Base-by-base conservation (phyloP, 345 rosid species). In the Draba incana region DNA sequence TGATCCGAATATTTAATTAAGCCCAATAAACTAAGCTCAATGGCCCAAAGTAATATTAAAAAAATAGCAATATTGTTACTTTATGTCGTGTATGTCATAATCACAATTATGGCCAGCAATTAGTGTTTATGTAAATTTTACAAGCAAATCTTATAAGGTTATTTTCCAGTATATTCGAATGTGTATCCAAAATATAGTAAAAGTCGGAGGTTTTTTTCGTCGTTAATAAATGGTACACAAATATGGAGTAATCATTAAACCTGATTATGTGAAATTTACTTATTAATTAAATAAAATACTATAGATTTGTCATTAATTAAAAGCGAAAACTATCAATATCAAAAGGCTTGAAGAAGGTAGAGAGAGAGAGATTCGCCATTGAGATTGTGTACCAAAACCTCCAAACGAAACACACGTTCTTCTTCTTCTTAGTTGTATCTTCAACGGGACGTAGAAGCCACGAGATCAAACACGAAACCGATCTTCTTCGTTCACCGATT, bases 391-490 rank as follows among this genome's bases (percentile, higher is more conserved):
- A 43, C 42, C 64, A 64, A 35, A 59, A 39, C 35, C 62, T 55
- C 71, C 42, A 30, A 67, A 41, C 44, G 37, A 50, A 56, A 62
- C 47, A 44, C 48, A 53, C 62, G 56, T 71, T 62, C 25, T 23
- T 44, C 69, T 51, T 44, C 69, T 51, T 64, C 37, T 35, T 35
- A 31, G 57, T 66, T 64, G 53, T 46, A 30, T 57, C 70, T 64
- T 72, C 58, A 64, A 54, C 49, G 57, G 64, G 50, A 63, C 76
- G 64, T 48, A 30, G 45, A 65, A 65, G 77, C 60, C 33, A 72
- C 10, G 57, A 49, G 41, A 49, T 8, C 16, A 33, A 42, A 42
- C 67, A 57, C 77, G 77, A 33, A 59, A 50, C 38, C 62, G 48
- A 42, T 57, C 60, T 42, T 31, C 46, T 64, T 50, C 30, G n/a